Base-by-base conservation (phyloP, 2,329 filamentous ascomycete species). In the Westerdykella aurantiaca region DNA sequence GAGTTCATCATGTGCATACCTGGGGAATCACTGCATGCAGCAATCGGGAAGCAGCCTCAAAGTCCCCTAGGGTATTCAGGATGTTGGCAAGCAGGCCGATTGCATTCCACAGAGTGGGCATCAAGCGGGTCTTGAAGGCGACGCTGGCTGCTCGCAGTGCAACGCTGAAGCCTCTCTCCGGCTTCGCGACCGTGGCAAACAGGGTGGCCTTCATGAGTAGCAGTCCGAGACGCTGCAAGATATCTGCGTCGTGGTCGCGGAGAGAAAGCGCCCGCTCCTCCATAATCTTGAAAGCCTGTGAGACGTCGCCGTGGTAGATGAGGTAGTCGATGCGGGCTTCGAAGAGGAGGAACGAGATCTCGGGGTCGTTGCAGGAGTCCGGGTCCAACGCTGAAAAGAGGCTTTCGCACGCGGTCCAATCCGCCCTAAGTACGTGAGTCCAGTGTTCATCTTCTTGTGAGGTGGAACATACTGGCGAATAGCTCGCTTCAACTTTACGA, bases 121-220 rank as follows among this genome's bases (percentile, higher is more conserved):
- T 73, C 6, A 91, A 70, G 1, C 82, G 76, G 1, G 84, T 79
- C 38, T 82, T 78, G 72, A 85, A 82, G 0, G 87, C 83, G 14
- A 88, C 79, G 57, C 78, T 83, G 2, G 86, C 83, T 1, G 88
- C 88, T 35, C 86, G 78, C 56, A 94, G 74, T 4, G 82, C 82
- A 5, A 90, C 75, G 2, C 85, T 88, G 63, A 95, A 88, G 0
- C 81, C 88, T 47, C 85, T 80, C 53, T 87, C 79, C 0, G 88
- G 78, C 2, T 83, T 79, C 2, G 83, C 84, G 35, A 79, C 80
- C 52, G 76, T 78, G 43, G 81, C 78, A 44, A 88, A 81, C 3
- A 95, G 74, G 5, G 79, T 74, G 0, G 82, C 83, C 63, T 95
- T 94, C 39, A 83, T 68, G 2, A 87, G 75, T 12, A 95, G 76